phyloP scores from a whole-genome alignment of 805 yeast genomes.

The Candida morakotiae region DNA sequence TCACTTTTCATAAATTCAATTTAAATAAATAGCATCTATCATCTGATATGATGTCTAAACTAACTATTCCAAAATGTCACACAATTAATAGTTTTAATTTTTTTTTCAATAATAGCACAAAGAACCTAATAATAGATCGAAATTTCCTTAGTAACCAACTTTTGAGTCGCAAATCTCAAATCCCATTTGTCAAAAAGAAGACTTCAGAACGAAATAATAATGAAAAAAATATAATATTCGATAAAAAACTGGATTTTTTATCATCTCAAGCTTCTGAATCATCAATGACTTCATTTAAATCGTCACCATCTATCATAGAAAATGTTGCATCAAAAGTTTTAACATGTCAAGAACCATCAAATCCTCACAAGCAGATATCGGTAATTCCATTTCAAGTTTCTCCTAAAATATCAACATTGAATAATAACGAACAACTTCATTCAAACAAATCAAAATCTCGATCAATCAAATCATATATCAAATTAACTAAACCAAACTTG shows the following conservation, averaged over 20 bases:
- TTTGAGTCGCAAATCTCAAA: conserved; percentile 3
- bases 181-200: neutral
- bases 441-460: no score
- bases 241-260: conserved; percentile 31
- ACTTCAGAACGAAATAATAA: neutral
- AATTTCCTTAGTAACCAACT: conserved; percentile 28
- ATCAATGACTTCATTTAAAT: neutral
- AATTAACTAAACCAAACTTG: conserved; percentile 85
- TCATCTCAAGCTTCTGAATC: neutral
- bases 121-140: conserved; percentile 23
- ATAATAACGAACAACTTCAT: conserved; percentile 18
- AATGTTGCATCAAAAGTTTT: conserved; percentile 42
- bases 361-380: conserved; percentile 20
- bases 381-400: conserved; percentile 59
- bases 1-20: no score
- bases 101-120: conserved; percentile 34
- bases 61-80: conserved; percentile 16
- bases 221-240: conserved; percentile 10
- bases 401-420: conserved; percentile 21
- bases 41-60: conserved; percentile 1
- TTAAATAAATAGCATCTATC: no score
- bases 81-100: conserved; percentile 27
- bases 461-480: conserved; percentile 61
- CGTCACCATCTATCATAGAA: conserved; percentile 14
- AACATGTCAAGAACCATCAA: conserved; percentile 39